A percentile compares a stretch with the other conserved stretches of the same genome.
These are phyloP conservation scores for Teratosphaeria gauchensis DNA, from an alignment of 2,329 filamentous ascomycete species.

Conservation along the genomic window DNA sequence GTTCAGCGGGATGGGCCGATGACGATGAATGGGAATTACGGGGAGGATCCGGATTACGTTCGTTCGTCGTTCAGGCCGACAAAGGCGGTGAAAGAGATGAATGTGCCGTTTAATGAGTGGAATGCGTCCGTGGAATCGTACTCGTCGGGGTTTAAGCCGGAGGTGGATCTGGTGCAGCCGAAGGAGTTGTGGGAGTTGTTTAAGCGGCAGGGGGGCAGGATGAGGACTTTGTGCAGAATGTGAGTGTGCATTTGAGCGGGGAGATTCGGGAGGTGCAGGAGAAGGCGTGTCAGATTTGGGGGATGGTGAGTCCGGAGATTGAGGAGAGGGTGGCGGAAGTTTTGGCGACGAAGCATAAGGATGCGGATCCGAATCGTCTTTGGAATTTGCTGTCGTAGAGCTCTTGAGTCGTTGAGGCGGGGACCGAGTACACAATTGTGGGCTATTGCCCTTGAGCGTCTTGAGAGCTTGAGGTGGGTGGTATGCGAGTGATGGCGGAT, in stretches of 20 bases:
- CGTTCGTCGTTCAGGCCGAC: constrained; percentile 23
- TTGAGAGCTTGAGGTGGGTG: too few species aligned
- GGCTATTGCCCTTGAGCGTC: too few species aligned
- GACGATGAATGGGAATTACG: constrained; percentile 36
- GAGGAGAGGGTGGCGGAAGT: neutral
- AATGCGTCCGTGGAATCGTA: constrained; percentile 15
- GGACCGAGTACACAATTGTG: too few species aligned
- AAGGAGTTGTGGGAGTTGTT: constrained; percentile 37
- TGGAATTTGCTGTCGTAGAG: neutral
- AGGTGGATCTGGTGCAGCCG: constrained; percentile 44
- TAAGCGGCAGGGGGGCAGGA: constrained; percentile 20
- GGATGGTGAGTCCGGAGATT: neutral
- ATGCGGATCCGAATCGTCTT: constrained; percentile 1
- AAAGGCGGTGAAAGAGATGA: constrained; percentile 8
- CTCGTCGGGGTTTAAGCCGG: constrained; percentile 28
- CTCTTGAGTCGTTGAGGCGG: too few species aligned
- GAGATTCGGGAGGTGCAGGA: neutral
- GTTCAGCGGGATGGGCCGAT: constrained; percentile 33
- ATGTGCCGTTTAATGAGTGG: constrained; percentile 16
- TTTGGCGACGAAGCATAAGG: neutral
- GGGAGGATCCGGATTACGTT: constrained; percentile 36
- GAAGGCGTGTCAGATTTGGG: neutral
- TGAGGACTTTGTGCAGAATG: constrained; percentile 22
- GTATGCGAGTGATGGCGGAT: too few species aligned
- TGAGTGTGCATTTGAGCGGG: constrained; percentile 2